Percentiles rank a stretch among this genome's conserved stretches.
phyloP scores from a whole-genome alignment of 768 basidiomycete genomes.

The Suillus variegatus region DNA sequence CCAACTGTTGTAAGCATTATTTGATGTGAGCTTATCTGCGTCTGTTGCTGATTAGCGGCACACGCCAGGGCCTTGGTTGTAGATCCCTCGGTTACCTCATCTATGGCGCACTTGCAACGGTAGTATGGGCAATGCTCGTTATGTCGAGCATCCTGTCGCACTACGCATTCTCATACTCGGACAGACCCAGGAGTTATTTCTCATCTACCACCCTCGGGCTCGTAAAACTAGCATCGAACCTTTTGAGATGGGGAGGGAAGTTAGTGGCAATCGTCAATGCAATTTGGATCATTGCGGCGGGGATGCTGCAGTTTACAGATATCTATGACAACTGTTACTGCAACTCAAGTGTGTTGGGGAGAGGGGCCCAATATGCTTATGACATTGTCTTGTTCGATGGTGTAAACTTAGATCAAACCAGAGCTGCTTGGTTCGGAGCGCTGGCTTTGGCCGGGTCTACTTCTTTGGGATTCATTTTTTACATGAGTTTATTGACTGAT shows the following conservation, averaged over 20 bases:
- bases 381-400: constrained; percentile 22
- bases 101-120: constrained; percentile 30
- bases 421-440: constrained; percentile 40
- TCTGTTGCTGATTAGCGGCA: constrained; percentile 1
- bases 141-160: constrained; percentile 29
- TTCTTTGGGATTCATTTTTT: background rate
- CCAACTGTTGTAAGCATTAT: constrained; percentile 22
- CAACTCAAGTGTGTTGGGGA: constrained; percentile 22
- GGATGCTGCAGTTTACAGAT: constrained; percentile 27
- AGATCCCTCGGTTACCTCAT: constrained; percentile 33
- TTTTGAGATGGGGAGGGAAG: constrained; percentile 21
- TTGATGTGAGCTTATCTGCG: background rate
- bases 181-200: background rate
- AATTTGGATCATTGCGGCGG: constrained; percentile 19
- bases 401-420: constrained; percentile 28
- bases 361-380: constrained; percentile 22
- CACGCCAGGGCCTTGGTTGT: constrained; percentile 32
- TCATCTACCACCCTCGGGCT: background rate
- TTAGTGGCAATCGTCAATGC: constrained; percentile 23
- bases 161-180: constrained; percentile 9
- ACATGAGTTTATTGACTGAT: constrained; percentile 1
- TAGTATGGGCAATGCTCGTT: constrained; percentile 32
- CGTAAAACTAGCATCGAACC: constrained; percentile 8
- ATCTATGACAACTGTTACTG: constrained; percentile 27
- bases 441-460: constrained; percentile 23